Conservation (phyloP, 192 early-diverging fungal genomes). For the Backusella westeae region DNA sequence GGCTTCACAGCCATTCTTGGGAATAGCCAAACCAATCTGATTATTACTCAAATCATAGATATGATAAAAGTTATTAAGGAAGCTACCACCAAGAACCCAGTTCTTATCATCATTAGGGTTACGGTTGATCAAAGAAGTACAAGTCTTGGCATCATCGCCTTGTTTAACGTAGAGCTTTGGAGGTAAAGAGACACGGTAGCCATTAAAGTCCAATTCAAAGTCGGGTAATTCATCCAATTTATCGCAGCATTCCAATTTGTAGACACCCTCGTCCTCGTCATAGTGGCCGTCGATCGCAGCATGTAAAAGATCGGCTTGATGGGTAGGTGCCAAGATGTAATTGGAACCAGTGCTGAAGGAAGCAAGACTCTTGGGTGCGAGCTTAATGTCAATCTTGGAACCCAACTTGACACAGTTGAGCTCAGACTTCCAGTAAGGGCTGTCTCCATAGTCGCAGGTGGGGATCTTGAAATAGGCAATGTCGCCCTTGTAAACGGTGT, state of each 20-base stretch:
- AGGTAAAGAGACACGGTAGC: constrained; percentile 22
- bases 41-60: constrained; percentile 27
- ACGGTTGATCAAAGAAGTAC: constrained; percentile 18
- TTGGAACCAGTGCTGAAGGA: constrained; percentile 25
- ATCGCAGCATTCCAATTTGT: constrained; percentile 19
- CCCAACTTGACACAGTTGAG: constrained; percentile 25
- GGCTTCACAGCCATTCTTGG: constrained; percentile 14
- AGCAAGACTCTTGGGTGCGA: constrained; percentile 19
- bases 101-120: constrained; percentile 8
- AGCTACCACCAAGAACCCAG: constrained; percentile 29
- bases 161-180: constrained; percentile 3
- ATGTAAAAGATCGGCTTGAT: constrained; percentile 22
- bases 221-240: constrained; percentile 15
- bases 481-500: constrained; percentile 25
- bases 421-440: constrained; percentile 26
- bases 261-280: constrained; percentile 6
- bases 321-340: constrained; percentile 20
- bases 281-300: constrained; percentile 21
- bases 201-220: constrained; percentile 14
- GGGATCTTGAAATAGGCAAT: constrained; percentile 25
- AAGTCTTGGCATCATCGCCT: background rate
- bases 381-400: constrained; percentile 20
- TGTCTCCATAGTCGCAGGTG: constrained; percentile 18
- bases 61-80: constrained; percentile 32
- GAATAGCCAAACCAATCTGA: constrained; percentile 29